phyloP scores from a whole-genome alignment of 2,329 filamentous ascomycete genomes.

The Pezicula radicicola region DNA sequence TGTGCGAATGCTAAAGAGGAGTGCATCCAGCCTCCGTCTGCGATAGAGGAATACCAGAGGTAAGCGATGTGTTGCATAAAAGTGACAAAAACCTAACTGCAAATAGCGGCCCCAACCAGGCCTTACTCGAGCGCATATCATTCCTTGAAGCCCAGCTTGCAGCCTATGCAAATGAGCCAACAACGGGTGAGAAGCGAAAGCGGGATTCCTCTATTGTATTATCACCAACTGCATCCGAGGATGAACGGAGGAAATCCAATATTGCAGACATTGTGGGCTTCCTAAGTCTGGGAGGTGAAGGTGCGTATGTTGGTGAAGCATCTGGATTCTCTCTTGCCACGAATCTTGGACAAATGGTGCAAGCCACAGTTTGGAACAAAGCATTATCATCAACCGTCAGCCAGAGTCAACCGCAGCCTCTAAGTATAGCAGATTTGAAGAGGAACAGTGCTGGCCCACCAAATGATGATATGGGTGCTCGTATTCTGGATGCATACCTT shows the following conservation, averaged over 20 bases:
- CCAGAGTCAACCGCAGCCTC: constrained; percentile 16
- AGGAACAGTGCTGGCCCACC: constrained; percentile 42
- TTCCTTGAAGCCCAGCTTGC: constrained; percentile 23
- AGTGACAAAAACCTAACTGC: neutral
- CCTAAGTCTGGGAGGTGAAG: constrained; percentile 44
- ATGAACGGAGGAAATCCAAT: constrained; percentile 17
- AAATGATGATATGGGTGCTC: constrained; percentile 39
- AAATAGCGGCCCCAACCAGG: constrained; percentile 19
- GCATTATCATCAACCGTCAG: constrained; percentile 30
- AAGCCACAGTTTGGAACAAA: constrained; percentile 51
- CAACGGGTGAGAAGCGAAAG: constrained; percentile 6
- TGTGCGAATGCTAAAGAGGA: constrained; percentile 22
- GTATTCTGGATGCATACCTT: constrained; percentile 42
- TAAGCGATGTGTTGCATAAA: constrained; percentile 23
- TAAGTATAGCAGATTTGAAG: constrained; percentile 34
- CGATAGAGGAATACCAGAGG: constrained; percentile 25
- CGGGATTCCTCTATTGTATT: constrained; percentile 3
- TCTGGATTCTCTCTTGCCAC: constrained; percentile 46
- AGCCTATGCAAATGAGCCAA: constrained; percentile 15
- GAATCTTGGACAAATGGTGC: constrained; percentile 50
- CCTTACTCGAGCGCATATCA: constrained; percentile 21
- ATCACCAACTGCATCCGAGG: constrained; percentile 9
- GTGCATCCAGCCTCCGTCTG: constrained; percentile 22
- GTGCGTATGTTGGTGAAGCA: constrained; percentile 46
- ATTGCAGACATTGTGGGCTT: constrained; percentile 46